Evolutionary conservation across 73 alveolate species (phyloP).

Genomic region (Paramecium sexaurelia): DNA sequence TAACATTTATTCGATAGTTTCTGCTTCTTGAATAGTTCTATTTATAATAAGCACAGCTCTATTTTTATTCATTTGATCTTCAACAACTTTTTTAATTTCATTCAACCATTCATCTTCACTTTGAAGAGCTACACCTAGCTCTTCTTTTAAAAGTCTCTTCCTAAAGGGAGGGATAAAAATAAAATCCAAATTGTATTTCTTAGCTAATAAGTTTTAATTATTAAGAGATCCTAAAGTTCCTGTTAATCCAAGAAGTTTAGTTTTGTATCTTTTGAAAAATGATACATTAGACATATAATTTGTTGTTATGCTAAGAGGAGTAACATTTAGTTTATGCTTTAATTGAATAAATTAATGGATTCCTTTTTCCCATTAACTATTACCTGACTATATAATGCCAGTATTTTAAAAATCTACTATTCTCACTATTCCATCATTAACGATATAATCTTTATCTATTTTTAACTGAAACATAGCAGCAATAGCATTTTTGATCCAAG

Average conservation of each 20-base stretch:
- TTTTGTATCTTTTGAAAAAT: neutral
- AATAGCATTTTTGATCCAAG: constrained; percentile 5
- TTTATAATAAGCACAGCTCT: neutral
- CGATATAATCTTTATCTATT: neutral
- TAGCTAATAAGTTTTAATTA: neutral
- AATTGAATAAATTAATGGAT: neutral
- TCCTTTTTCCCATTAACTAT: neutral
- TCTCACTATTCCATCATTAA: neutral
- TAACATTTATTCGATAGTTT: neutral
- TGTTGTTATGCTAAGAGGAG: neutral
- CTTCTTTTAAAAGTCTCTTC: neutral
- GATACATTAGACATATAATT: neutral
- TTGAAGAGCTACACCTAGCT: neutral
- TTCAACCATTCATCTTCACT: neutral
- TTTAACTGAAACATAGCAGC: neutral
- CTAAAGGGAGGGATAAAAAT: neutral
- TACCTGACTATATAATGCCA: neutral
- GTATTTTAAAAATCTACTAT: neutral
- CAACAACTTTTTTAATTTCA: neutral
- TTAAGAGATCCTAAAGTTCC: neutral
- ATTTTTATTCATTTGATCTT: neutral
- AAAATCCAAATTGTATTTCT: neutral
- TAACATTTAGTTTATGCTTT: neutral
- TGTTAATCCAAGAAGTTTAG: neutral
- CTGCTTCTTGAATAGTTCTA: neutral